A percentile compares a stretch with the other conserved stretches of the same genome.
Conservation (phyloP, 169 alveolate species). For the Eimeria falciformis region DNA sequence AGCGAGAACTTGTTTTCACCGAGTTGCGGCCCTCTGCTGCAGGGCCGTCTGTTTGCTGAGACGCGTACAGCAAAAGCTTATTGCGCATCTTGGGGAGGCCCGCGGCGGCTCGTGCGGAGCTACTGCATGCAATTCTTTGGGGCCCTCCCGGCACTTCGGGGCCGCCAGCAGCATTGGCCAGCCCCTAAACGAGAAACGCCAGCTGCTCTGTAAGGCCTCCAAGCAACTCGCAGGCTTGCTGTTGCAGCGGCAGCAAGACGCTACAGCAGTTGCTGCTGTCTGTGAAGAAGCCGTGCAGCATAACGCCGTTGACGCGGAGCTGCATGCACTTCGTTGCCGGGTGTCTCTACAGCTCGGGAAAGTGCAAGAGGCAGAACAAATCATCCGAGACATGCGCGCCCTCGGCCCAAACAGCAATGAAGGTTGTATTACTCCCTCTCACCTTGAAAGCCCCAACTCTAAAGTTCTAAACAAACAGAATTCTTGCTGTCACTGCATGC, state of each 20-base stretch:
- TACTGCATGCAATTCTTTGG: no score
- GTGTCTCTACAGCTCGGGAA: slow-evolving; percentile 41
- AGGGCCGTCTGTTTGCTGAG: slow-evolving; percentile 5
- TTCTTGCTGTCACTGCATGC: no score
- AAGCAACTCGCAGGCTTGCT: slow-evolving; percentile 19
- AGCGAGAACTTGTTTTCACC: no score
- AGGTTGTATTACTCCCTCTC: background rate
- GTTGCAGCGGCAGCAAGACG: slow-evolving; percentile 10
- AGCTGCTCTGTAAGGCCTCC: background rate
- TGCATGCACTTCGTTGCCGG: slow-evolving; percentile 22
- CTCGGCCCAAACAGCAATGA: background rate
- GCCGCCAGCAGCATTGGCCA: background rate
- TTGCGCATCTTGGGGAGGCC: background rate
- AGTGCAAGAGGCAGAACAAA: slow-evolving; percentile 3
- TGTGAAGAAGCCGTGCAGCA: background rate
- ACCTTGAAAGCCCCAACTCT: no score
- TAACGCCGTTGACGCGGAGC: slow-evolving; percentile 22
- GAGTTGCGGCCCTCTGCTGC: background rate
- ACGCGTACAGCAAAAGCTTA: slow-evolving; percentile 27
- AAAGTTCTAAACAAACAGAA: no score
- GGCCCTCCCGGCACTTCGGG: no score
- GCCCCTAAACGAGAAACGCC: background rate
- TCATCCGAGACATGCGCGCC: background rate
- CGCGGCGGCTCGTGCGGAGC: background rate
- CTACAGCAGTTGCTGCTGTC: background rate